Percentiles rank a stretch among this genome's conserved stretches.
Evolutionary conservation across 2,329 filamentous ascomycete genomes (phyloP).

Genomic region (Cryphonectria japonica): DNA sequence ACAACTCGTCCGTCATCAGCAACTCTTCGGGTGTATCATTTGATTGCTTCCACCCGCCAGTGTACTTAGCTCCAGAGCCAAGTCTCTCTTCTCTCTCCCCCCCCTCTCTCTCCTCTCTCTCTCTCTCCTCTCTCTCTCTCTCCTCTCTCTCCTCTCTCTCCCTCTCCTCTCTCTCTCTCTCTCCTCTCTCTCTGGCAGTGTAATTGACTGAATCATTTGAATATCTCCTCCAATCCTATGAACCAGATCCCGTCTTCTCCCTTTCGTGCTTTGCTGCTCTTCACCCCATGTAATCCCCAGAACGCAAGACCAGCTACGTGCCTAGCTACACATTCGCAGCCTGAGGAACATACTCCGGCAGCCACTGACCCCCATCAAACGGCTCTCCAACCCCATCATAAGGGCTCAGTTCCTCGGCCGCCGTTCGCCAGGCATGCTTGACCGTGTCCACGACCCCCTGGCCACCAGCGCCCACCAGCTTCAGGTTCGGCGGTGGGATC

Average conservation of each 20-base stretch:
- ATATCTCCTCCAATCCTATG: too few relatives aligned
- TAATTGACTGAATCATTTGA: too few relatives aligned
- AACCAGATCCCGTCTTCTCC: too few relatives aligned
- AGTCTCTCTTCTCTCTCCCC: too few relatives aligned
- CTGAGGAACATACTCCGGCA: conserved; percentile 45
- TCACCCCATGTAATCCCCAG: not conserved
- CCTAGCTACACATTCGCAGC: conserved; percentile 29
- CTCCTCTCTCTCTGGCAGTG: too few relatives aligned
- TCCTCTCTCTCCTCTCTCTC: too few relatives aligned
- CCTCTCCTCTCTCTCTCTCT: too few relatives aligned
- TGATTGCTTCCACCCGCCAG: not conserved
- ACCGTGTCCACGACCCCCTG: conserved; percentile 42
- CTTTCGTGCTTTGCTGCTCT: not conserved
- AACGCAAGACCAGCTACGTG: not conserved
- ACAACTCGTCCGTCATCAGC: not conserved
- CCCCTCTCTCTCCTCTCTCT: too few relatives aligned
- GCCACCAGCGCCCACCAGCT: conserved; percentile 48
- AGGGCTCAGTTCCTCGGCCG: conserved; percentile 40
- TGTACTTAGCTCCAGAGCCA: too few relatives aligned
- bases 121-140: too few relatives aligned
- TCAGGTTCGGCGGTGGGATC: conserved; percentile 47
- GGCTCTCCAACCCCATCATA: conserved; percentile 51
- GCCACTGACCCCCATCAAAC: conserved; percentile 45
- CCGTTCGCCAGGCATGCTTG: conserved; percentile 38
- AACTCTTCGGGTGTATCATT: not conserved